Conservation (phyloP, 371 early-diverging fungal genomes). For the Zancudomyces culisetae region DNA sequence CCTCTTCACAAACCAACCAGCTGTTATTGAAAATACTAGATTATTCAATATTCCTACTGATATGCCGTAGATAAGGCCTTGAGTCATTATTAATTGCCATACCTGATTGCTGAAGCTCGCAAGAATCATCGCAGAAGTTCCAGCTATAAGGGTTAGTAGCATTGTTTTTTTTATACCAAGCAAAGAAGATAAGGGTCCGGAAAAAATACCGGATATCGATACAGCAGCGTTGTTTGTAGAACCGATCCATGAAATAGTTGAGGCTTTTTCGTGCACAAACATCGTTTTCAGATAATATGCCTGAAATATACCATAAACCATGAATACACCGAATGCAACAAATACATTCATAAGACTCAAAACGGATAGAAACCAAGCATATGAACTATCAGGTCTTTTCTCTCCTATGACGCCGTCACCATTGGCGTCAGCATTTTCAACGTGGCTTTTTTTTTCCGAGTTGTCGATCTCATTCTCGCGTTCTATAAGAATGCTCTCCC, state of each 20-base stretch:
- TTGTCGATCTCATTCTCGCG: too few relatives aligned
- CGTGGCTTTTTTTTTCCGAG: too few relatives aligned
- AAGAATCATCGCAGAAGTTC: conserved; percentile 35
- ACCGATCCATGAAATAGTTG: conserved; percentile 21
- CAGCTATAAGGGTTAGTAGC: conserved; percentile 16
- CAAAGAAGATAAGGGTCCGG: conserved; percentile 28
- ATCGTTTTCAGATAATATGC: conserved; percentile 19
- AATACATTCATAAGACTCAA: conserved; percentile 13
- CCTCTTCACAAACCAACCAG: conserved; percentile 50
- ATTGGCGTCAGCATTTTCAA: too few relatives aligned
- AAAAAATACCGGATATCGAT: conserved; percentile 19
- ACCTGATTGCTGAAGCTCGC: conserved; percentile 35
- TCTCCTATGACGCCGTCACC: too few relatives aligned
- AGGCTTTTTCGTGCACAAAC: conserved; percentile 13
- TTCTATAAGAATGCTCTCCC: too few relatives aligned
- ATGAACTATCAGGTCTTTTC: conserved; percentile 5
- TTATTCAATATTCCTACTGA: conserved; percentile 46
- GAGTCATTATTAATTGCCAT: conserved; percentile 47
- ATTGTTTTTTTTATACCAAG: conserved; percentile 34
- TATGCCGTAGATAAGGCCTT: conserved; percentile 44
- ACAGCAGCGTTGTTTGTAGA: conserved; percentile 11
- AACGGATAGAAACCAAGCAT: conserved; percentile 11
- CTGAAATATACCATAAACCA: conserved; percentile 21
- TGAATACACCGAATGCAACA: conserved; percentile 17
- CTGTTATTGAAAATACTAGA: conserved; percentile 38